Percentiles rank a stretch among this genome's conserved stretches.
phyloP scores from a whole-genome alignment of 176 grass and related monocot genomes.

The Zizania latifolia region DNA sequence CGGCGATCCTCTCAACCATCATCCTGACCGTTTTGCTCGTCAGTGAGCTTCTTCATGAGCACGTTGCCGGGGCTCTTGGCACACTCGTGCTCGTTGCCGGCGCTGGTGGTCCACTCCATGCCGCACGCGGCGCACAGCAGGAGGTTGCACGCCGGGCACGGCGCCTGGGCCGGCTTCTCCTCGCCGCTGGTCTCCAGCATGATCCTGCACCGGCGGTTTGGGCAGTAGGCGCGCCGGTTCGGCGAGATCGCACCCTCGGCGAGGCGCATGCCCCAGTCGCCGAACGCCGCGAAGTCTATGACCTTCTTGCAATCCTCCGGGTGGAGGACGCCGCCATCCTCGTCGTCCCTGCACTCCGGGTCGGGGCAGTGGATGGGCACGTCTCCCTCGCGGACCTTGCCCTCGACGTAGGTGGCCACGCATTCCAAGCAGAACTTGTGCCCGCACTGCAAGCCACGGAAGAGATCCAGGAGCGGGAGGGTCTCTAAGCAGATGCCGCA shows the following conservation, averaged over 20 bases:
- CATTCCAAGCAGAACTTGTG: slow-evolving; percentile 48
- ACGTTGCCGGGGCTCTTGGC: neutral
- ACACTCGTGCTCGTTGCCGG: slow-evolving; percentile 20
- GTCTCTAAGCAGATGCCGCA: slow-evolving; percentile 49
- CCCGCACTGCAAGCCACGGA: slow-evolving; percentile 21
- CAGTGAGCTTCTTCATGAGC: slow-evolving; percentile 8
- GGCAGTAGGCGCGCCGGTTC: slow-evolving; percentile 29
- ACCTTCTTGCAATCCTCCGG: slow-evolving; percentile 38
- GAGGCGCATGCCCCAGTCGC: slow-evolving; percentile 28
- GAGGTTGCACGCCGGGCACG: slow-evolving; percentile 29
- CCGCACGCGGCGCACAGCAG: slow-evolving; percentile 36
- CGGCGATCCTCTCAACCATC: neutral
- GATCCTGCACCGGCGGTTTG: slow-evolving; percentile 24
- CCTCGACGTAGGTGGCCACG: slow-evolving; percentile 32
- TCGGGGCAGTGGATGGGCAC: slow-evolving; percentile 37
- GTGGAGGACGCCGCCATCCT: neutral
- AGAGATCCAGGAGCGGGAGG: slow-evolving; percentile 9
- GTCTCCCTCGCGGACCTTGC: slow-evolving; percentile 13
- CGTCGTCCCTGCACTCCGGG: neutral
- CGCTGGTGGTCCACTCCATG: neutral
- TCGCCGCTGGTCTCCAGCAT: neutral
- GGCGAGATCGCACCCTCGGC: slow-evolving; percentile 23
- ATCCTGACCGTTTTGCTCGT: slow-evolving; percentile 8
- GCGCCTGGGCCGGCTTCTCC: neutral
- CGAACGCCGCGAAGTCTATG: slow-evolving; percentile 36